Conservation (phyloP, 2,329 filamentous ascomycete species). For the Ascochyta fabae region DNA sequence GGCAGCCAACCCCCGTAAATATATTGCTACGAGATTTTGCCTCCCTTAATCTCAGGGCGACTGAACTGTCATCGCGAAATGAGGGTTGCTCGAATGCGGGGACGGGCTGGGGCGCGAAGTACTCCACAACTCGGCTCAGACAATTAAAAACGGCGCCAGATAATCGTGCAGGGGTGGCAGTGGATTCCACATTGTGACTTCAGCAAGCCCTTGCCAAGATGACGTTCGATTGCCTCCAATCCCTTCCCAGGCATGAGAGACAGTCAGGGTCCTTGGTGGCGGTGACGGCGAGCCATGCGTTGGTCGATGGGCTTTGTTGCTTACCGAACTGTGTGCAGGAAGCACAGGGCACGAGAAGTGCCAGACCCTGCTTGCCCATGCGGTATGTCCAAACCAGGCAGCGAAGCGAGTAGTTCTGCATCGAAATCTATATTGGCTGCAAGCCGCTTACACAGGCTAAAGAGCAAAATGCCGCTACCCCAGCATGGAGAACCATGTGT, state of each 20-base stretch:
- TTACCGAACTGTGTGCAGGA: slow-evolving; percentile 38
- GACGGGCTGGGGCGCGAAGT: slow-evolving; percentile 36
- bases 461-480: slow-evolving; percentile 23
- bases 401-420: slow-evolving; percentile 26
- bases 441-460: slow-evolving; percentile 41
- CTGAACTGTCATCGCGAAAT: slow-evolving; percentile 37
- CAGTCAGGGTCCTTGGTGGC: slow-evolving; percentile 15
- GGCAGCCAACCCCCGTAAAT: slow-evolving; percentile 26
- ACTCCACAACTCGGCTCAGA: slow-evolving; percentile 42
- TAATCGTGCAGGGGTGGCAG: slow-evolving; percentile 33
- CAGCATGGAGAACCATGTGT: slow-evolving; percentile 17
- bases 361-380: slow-evolving; percentile 23
- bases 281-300: slow-evolving; percentile 26
- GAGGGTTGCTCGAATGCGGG: slow-evolving; percentile 43
- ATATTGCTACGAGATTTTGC: slow-evolving; percentile 32
- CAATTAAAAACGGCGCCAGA: slow-evolving; percentile 36
- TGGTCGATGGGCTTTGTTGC: slow-evolving; percentile 23
- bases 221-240: slow-evolving; percentile 37
- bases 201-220: slow-evolving; percentile 27
- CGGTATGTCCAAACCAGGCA: slow-evolving; percentile 20
- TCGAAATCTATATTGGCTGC: slow-evolving; percentile 20
- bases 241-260: slow-evolving; percentile 17
- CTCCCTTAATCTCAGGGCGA: slow-evolving; percentile 28
- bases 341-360: slow-evolving; percentile 27
- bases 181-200: slow-evolving; percentile 33